Base-by-base conservation (phyloP, 257 asterid genomes). In the Penstemon eatonii region DNA sequence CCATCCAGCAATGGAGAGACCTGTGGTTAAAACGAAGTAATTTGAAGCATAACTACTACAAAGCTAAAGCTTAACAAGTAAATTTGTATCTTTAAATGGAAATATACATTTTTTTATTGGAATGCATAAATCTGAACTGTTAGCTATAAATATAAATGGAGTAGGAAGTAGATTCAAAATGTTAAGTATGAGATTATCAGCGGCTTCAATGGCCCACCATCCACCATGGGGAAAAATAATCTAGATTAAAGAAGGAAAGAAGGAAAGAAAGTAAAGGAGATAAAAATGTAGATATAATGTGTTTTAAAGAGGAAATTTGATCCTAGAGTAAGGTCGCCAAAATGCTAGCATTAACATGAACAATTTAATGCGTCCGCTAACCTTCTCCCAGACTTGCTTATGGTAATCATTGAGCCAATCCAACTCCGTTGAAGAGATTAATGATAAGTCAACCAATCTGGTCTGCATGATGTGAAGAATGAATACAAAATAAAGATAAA, bases 321-420 rank as follows among this genome's bases (percentile, higher is more conserved):
- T 49, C 11, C 15, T 49, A 49, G n/a, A 49, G 59, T 63, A 55
- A 49, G 15, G 54, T 49, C n/a, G 15, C 15, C 54, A 49, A 10
- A 45, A 38, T 46, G 39, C 60, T 50, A 49, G 45, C 42, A 37
- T 49, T 56, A 63, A 63, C 37, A 11, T 33, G 10, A 25, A 61
- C 41, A 43, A 59, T 33, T 47, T 8, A 63, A 33, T 41, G 52
- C 42, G 15, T 65, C 45, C 54, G 39, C 77, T 67, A 68, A 88
- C 98, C 92, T 90, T 93, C 73, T 93, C 96, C 99, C 99, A 93
- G 41, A 91, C 96, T 82, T 85, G 92, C 52, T 76, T 62, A 65
- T 93, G 99, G 86, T 90, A 93, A 78, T 83, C 89, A 74, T 93
- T 86, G 58, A 93, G 81, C 99, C 99, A 93, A 72, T 83, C 85